Conservation (phyloP, 2,329 filamentous ascomycete genomes). For the Fusarium falciforme region DNA sequence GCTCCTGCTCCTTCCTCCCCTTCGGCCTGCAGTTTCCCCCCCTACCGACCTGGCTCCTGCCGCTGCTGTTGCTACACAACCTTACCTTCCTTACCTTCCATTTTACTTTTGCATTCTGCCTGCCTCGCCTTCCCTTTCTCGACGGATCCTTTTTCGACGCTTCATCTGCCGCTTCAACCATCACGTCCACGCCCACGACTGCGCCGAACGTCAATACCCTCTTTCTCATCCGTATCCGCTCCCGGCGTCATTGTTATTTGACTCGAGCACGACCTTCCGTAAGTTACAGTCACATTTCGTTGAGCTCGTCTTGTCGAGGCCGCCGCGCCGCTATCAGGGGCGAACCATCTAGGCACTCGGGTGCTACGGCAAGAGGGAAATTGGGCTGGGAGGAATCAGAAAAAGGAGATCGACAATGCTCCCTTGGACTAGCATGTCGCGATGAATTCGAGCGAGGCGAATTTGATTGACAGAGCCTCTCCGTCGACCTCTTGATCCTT, state of each 20-base stretch:
- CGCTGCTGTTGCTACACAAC: slow-evolving; percentile 26
- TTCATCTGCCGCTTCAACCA: slow-evolving; percentile 39
- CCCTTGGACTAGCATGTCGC: slow-evolving; percentile 20
- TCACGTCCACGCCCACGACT: slow-evolving; percentile 24
- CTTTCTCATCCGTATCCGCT: slow-evolving; percentile 34
- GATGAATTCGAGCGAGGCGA: slow-evolving; percentile 20
- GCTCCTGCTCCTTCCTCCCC: slow-evolving; percentile 21
- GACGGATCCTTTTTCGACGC: slow-evolving; percentile 41
- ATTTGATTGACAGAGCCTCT: slow-evolving; percentile 19
- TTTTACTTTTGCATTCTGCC: slow-evolving; percentile 25
- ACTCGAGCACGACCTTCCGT: slow-evolving; percentile 39
- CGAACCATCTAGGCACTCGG: slow-evolving; percentile 3
- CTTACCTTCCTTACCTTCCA: slow-evolving; percentile 33
- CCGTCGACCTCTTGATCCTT: slow-evolving; percentile 5
- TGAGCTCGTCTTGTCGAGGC: background rate
- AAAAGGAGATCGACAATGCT: slow-evolving; percentile 26
- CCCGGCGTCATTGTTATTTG: slow-evolving; percentile 34
- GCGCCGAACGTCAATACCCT: slow-evolving; percentile 36
- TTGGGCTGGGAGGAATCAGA: slow-evolving; percentile 16
- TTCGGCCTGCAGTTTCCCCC: slow-evolving; percentile 41
- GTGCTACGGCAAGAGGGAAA: slow-evolving; percentile 16
- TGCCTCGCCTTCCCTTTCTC: slow-evolving; percentile 18
- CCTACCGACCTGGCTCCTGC: slow-evolving; percentile 34
- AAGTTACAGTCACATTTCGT: slow-evolving; percentile 33
- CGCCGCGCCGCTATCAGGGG: slow-evolving; percentile 14